Percentiles rank a stretch among this genome's conserved stretches.
These are phyloP conservation scores for Tolypocladium album DNA, from an alignment of 2,329 filamentous ascomycete genomes.

Conservation along the genomic window DNA sequence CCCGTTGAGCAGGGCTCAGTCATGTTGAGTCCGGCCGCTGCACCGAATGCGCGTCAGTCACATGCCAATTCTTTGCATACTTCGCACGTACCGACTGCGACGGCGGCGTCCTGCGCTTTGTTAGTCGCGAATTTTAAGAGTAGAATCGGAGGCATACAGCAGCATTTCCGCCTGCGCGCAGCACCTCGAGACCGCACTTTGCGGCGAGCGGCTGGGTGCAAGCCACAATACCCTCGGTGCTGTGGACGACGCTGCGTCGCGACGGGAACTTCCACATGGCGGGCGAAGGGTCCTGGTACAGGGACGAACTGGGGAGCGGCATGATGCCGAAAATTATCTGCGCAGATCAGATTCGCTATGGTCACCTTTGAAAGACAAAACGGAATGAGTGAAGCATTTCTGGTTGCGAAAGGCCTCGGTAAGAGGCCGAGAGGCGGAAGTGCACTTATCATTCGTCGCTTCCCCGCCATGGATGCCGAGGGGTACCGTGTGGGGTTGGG, in stretches of 20 bases:
- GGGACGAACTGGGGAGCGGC: constrained; percentile 35
- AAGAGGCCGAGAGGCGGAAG: background rate
- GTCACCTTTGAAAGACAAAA: background rate
- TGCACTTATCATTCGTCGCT: background rate
- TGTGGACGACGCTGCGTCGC: constrained; percentile 84
- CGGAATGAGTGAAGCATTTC: background rate
- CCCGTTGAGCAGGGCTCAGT: constrained; percentile 90
- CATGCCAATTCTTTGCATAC: background rate
- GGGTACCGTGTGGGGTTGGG: background rate
- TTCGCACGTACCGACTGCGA: constrained; percentile 59
- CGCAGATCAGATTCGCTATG: background rate
- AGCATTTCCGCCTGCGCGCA: constrained; percentile 86
- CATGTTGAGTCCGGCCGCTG: constrained; percentile 83
- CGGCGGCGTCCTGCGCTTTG: constrained; percentile 69
- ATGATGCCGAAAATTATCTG: constrained; percentile 17
- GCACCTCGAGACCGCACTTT: constrained; percentile 72
- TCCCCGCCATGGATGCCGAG: background rate
- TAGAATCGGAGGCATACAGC: constrained; percentile 48
- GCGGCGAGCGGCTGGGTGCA: constrained; percentile 85
- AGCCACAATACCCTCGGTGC: constrained; percentile 81
- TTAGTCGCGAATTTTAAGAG: background rate
- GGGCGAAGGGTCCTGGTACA: constrained; percentile 33
- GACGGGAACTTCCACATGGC: constrained; percentile 60
- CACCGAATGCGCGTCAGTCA: background rate
- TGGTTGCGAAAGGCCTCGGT: background rate